Base-by-base conservation (phyloP, 2,329 filamentous ascomycete genomes). In the Trichophyton verrucosum region DNA sequence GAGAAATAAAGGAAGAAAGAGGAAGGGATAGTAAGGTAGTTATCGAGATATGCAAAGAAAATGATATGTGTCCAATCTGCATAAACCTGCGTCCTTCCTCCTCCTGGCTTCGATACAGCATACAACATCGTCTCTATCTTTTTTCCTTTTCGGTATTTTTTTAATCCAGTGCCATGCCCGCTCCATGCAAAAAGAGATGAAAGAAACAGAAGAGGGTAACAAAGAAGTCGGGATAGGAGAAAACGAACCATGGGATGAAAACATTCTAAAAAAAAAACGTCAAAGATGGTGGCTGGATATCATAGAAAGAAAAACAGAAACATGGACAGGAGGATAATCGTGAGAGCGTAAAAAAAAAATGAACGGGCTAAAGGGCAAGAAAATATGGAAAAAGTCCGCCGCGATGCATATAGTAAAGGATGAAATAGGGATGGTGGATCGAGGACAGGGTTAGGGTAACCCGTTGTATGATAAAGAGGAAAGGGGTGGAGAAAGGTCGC, bases 91-190 rank as follows among this genome's bases (percentile, higher is more conserved):
- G 3, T n/a, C n/a, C 27, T 53, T 13, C 22, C 22, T 30, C 13
- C 49, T n/a, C 20, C 46, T 38, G 8, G 33, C 33, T 38, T 38
- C 9, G 9, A n/a, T 53, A 53, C 49, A 53, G 49, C 49, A 53
- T 53, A 53, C 49, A 53, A 22, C 49, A 20, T 53, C 27, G 13
- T 30, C 49, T 53, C 49, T 53, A 27, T 53, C 33, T 30, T 53
- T 53, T 53, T 53, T 30, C 27, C 11, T 53, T 53, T n/a, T 53
- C 49, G 49, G 22, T 30, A 38, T 3, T 38, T 38, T 38, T 38
- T 53, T 53, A 24, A 53, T 53, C 49, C 49, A 53, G 49, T 53
- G 24, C 49, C 49, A 53, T 53, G 49, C 49, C 49, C 49, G 49
- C 49, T 53, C 24, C 49, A 53, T 53, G 49, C 49, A 53, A 53